Percentiles rank a stretch among this genome's conserved stretches.
Conservation (phyloP, 352 stramenopile species). For the Plasmopara halstedii region DNA sequence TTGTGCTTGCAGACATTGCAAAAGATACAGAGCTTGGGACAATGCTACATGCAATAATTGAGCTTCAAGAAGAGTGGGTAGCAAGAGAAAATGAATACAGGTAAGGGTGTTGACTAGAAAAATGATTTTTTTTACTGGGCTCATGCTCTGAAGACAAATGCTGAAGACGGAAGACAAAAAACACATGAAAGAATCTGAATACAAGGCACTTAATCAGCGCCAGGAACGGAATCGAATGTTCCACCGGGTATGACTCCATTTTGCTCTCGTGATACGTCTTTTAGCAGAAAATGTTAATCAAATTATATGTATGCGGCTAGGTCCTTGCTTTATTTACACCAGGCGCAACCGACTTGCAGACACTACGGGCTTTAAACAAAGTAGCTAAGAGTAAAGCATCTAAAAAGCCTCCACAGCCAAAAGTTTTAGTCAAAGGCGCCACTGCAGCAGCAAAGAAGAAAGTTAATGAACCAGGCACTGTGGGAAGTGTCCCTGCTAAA, state of each 20-base stretch:
- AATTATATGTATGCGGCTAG: slow-evolving; percentile 16
- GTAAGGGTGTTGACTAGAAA: slow-evolving; percentile 11
- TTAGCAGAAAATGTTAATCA: neutral
- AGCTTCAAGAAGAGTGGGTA: slow-evolving; percentile 70
- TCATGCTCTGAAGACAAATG: slow-evolving; percentile 51
- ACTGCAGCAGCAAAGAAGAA: slow-evolving; percentile 38
- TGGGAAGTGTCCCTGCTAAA: slow-evolving; percentile 24
- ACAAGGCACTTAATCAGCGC: slow-evolving; percentile 56
- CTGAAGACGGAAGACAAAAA: slow-evolving; percentile 88
- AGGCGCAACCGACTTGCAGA: slow-evolving; percentile 56
- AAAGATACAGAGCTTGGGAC: slow-evolving; percentile 48
- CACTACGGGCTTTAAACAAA: slow-evolving; percentile 64
- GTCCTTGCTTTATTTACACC: slow-evolving; percentile 51
- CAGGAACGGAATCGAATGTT: slow-evolving; percentile 84
- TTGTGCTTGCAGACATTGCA: slow-evolving; percentile 29
- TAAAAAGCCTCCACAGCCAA: slow-evolving; percentile 33
- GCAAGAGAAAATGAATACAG: slow-evolving; percentile 83
- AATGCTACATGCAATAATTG: slow-evolving; percentile 42
- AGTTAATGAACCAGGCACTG: slow-evolving; percentile 7
- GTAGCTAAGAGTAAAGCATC: slow-evolving; percentile 48
- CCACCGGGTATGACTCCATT: slow-evolving; percentile 39
- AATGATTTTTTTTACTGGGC: neutral
- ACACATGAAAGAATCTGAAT: slow-evolving; percentile 67
- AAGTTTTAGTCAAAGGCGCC: slow-evolving; percentile 18
- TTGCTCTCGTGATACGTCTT: neutral